Percentiles rank a stretch among this genome's conserved stretches.
phyloP scores from a whole-genome alignment of 2,329 filamentous ascomycete genomes.

The Microthyrium microscopicum region DNA sequence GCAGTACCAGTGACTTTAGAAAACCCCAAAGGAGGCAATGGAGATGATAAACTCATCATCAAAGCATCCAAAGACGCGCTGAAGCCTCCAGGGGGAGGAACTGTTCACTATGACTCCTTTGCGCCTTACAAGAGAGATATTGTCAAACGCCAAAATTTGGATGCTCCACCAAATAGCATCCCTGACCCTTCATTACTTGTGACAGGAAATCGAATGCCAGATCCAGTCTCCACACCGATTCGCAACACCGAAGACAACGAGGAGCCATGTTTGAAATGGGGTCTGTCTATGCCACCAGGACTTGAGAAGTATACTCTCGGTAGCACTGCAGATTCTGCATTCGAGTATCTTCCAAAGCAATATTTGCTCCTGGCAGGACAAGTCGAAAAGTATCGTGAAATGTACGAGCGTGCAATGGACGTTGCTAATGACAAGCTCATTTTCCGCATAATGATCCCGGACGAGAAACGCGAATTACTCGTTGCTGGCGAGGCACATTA shows the following conservation, averaged over 20 bases:
- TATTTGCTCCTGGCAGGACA: slow-evolving; percentile 13
- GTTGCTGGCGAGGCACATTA: slow-evolving; percentile 32
- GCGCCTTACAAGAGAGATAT: too few species aligned
- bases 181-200: not conserved
- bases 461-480: slow-evolving; percentile 25
- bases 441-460: slow-evolving; percentile 27
- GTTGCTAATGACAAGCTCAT: slow-evolving; percentile 31
- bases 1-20: too few species aligned
- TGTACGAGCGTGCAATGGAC: slow-evolving; percentile 30
- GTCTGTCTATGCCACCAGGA: slow-evolving; percentile 33
- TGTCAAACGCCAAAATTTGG: too few species aligned
- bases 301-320: slow-evolving; percentile 24
- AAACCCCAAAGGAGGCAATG: too few species aligned
- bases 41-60: too few species aligned
- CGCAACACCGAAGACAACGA: slow-evolving; percentile 7
- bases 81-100: too few species aligned
- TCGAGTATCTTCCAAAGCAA: slow-evolving; percentile 18
- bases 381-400: slow-evolving; percentile 22
- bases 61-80: too few species aligned
- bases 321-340: slow-evolving; percentile 19
- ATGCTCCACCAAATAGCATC: too few species aligned
- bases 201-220: not conserved
- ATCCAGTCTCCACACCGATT: not conserved
- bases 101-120: too few species aligned
- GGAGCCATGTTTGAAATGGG: slow-evolving; percentile 39